These are phyloP conservation scores for Colletotrichum lini DNA, from an alignment of 2,329 filamentous ascomycete species.

Conservation along the genomic window DNA sequence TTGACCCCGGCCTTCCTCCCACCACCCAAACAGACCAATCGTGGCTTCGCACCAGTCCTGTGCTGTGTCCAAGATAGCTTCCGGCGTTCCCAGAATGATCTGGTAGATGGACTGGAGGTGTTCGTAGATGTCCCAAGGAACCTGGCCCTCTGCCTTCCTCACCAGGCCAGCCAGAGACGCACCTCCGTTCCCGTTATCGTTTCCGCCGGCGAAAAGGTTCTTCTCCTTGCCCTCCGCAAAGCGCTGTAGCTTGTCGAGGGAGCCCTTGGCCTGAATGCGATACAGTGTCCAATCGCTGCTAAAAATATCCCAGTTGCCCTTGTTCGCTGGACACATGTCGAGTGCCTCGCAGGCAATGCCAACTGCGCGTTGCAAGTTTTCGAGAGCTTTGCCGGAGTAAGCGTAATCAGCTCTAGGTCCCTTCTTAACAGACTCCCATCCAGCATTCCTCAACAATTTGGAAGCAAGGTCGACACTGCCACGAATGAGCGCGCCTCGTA, in stretches of 20 bases:
- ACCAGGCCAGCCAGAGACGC: constrained; percentile 75
- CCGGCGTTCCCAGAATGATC: constrained; percentile 81
- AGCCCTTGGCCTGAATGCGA: constrained; percentile 79
- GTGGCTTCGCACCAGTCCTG: constrained; percentile 95
- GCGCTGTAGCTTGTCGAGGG: constrained; percentile 78
- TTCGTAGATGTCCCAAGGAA: constrained; percentile 93
- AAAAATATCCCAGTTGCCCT: constrained; percentile 85
- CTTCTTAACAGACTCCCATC: constrained; percentile 83
- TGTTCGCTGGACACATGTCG: constrained; percentile 78
- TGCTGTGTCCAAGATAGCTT: constrained; percentile 81
- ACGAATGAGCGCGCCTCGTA: constrained; percentile 82
- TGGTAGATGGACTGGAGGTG: constrained; percentile 85
- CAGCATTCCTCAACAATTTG: constrained; percentile 79
- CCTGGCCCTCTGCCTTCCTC: constrained; percentile 85
- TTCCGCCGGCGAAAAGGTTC: constrained; percentile 50
- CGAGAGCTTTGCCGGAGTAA: constrained; percentile 82
- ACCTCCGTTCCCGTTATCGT: constrained; percentile 57
- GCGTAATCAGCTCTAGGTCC: constrained; percentile 72
- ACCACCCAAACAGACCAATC: constrained; percentile 88
- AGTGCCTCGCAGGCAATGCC: constrained; percentile 78
- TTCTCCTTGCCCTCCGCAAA: constrained; percentile 83
- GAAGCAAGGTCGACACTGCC: constrained; percentile 79
- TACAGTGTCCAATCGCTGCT: constrained; percentile 88
- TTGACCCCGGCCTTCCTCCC: constrained; percentile 81
- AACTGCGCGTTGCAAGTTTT: constrained; percentile 81